phyloP scores from a whole-genome alignment of 2,329 filamentous ascomycete species.

The Penicillium sp. region DNA sequence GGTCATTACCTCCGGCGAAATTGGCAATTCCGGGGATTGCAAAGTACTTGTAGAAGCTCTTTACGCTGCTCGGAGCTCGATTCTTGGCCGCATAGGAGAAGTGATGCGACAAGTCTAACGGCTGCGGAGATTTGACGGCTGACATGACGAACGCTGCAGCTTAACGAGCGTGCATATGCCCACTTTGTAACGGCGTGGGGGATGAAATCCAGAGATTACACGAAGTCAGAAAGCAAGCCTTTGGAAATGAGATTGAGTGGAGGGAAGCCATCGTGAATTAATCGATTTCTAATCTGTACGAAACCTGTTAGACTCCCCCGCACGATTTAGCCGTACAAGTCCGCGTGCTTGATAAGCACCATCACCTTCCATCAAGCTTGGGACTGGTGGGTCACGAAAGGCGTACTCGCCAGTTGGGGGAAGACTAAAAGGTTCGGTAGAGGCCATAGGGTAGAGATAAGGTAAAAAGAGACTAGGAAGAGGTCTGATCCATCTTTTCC shows the following conservation, averaged over 20 bases:
- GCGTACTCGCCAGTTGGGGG: background rate
- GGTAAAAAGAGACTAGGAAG: background rate
- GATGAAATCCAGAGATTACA: background rate
- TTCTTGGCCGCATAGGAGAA: conserved; percentile 69
- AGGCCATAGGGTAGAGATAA: conserved; percentile 1
- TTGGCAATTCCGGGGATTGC: conserved; percentile 62
- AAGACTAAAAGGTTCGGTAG: background rate
- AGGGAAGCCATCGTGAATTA: background rate
- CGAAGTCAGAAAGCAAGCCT: background rate
- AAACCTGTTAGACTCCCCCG: conserved; percentile 1
- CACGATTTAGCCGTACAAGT: conserved; percentile 2
- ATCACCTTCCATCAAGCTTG: background rate
- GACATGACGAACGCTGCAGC: conserved; percentile 18
- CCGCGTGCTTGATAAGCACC: conserved; percentile 20
- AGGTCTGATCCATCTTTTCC: background rate
- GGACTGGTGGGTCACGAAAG: background rate
- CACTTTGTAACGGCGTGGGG: background rate
- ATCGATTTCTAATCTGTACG: conserved; percentile 6
- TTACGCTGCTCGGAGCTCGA: conserved; percentile 67
- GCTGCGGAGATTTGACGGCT: conserved; percentile 44
- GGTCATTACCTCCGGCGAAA: conserved; percentile 56
- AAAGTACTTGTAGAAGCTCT: conserved; percentile 86
- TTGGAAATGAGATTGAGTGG: background rate
- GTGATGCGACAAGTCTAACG: conserved; percentile 77
- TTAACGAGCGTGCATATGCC: conserved; percentile 21